Evolutionary conservation across 148 eudicot species (phyloP).

Genomic region (Camellia japonica): DNA sequence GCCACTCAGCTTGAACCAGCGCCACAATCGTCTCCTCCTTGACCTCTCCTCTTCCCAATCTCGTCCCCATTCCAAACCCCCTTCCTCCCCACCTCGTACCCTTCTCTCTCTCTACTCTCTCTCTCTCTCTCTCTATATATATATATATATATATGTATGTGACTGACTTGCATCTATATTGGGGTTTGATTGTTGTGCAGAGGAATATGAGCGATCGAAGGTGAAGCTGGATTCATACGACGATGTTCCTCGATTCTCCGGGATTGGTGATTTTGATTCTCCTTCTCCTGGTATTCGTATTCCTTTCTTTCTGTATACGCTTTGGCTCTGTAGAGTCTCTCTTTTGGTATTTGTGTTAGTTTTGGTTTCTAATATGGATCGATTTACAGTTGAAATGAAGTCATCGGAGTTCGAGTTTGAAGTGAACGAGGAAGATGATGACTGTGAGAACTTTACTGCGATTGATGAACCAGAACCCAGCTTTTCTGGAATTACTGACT

Average conservation of each 20-base stretch:
- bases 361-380: neutral
- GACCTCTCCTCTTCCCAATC: constrained; percentile 51
- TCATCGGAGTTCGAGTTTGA: neutral
- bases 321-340: neutral
- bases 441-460: neutral
- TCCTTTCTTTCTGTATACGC: neutral
- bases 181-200: neutral
- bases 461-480: neutral
- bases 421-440: neutral
- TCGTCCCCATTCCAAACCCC: constrained; percentile 22
- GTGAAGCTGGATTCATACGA: constrained; percentile 13
- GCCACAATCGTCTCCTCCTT: constrained; percentile 44
- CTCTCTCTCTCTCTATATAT: neutral
- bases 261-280: constrained; percentile 53
- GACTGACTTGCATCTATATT: neutral
- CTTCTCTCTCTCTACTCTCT: constrained; percentile 14
- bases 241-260: constrained; percentile 38
- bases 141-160: neutral
- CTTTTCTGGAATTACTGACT: neutral
- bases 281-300: constrained; percentile 20
- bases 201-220: neutral
- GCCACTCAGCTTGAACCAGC: constrained; percentile 64
- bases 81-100: constrained; percentile 2
- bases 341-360: neutral
- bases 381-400: constrained; percentile 8